Evolutionary conservation across 2,329 filamentous ascomycete genomes (phyloP), one percentile per base, ranked within the genome.

Genomic region (Knufia petricola): DNA sequence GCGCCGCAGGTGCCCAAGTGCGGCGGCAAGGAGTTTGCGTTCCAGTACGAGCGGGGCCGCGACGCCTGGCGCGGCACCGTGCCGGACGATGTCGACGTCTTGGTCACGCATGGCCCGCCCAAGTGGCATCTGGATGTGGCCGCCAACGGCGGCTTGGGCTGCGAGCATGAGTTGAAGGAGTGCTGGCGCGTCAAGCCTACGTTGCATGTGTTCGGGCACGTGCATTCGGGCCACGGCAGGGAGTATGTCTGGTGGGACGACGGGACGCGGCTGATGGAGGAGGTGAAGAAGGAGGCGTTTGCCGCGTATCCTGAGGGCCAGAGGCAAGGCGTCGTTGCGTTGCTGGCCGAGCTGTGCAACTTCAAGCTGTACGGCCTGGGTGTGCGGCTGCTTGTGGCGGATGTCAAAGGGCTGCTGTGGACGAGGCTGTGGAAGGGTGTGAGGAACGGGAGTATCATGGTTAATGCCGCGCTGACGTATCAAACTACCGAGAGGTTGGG

Each of bases 201-300:
- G 10, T 69, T 94, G 12, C 87, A 94, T 64, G 76, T 94, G 41
- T 94, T 92, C 63, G 88, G 87, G 1, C 88, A 95, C 65, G 76
- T 89, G 20, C 88, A 95, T 67, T 84, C 76, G 60, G 85, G 79
- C 7, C 77, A 84, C 39, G 88, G 87, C 13, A 71, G 70, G 37
- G 80, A 88, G 59, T 65, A 79, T 0, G 74, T 85, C 8, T 84
- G 79, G 66, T 94, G 85, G 74, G 86, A 92, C 63, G 76, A 80
- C 21, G 77, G 79, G 51, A 86, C 94, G 64, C 69, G 68, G 26
- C 76, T 76, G 1, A 88, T 87, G 66, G 86, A 90, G 66, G 69
- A 71, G n/a, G 71, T 87, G 20, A 71, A 60, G 61, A 61, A 2
- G 63, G 67, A 8, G 56, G 68, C 43, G 52, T 64, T 32, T 55